Evolutionary conservation across 2,329 filamentous ascomycete genomes (phyloP), one percentile per base, ranked within the genome.

Genomic region (Aspergillus quadrilineatus): DNA sequence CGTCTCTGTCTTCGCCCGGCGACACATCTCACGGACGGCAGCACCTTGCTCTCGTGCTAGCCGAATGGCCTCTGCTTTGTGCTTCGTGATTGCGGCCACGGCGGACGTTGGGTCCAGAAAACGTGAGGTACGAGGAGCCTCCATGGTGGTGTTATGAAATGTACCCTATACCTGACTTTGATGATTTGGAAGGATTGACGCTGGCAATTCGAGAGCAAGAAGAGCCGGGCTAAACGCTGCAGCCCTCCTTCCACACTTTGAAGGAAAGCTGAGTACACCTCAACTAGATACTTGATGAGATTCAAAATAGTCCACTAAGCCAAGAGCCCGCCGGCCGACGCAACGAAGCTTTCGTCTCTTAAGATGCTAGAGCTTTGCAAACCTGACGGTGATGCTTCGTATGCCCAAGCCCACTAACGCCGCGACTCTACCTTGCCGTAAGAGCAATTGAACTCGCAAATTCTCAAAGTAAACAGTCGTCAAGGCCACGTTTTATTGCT

Each of bases 41-140:
- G 66, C 65, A 32, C 72, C 73, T 67, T 80, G 78, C 53, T 78
- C 74, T 53, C 75, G 70, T 2, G 78, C 78, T 26, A 80, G 65
- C 47, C 73, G 74, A 45, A 80, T 76, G 4, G 77, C 77, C 61
- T 79, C 77, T n/a, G 72, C 71, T 56, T 78, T 78, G 60, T 79
- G 77, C 54, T 74, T 75, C n/a, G 76, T 78, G 59, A 79, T 73
- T 12, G 77, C 75, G 54, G 73, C 69, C 70, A 77, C 67, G 34
- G 75, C 74, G 45, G 73, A 75, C 42, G 74, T 71, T 22, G 75
- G 74, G 56, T 77, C 74, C 44, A 77, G 60, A 42, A 76, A 68
- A 4, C 59, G 65, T 3, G 73, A 74, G n/a, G 42, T 60, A 15
- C 72, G 69, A 44, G 64, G 32, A 10, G 44, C 45, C 44, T 63